phyloP scores from a whole-genome alignment of 129 eudicot species.

The Ambrosia trifida region DNA sequence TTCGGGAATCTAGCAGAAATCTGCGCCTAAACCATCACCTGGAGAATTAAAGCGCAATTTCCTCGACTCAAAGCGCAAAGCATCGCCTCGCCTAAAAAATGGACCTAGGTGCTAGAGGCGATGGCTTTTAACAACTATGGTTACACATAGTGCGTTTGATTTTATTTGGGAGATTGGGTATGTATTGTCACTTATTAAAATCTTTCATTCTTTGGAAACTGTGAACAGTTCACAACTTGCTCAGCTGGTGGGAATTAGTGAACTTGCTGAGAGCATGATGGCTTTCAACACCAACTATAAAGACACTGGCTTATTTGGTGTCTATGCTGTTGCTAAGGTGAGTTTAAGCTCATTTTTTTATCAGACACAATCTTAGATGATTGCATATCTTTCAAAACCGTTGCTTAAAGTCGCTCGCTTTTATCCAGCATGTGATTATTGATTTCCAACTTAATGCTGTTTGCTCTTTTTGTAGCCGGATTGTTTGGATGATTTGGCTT shows the following conservation, averaged over 20 bases:
- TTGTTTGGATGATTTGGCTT: conserved; percentile 78
- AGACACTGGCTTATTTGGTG: conserved; percentile 94
- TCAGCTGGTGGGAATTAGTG: conserved; percentile 80
- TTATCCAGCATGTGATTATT: background rate
- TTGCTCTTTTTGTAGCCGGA: conserved; percentile 57
- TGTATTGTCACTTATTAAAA: background rate
- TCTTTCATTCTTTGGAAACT: conserved; percentile 13
- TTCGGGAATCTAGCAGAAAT: no score
- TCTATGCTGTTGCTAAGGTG: conserved; percentile 97
- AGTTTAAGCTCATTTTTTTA: conserved; percentile 3
- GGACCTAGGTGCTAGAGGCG: no score
- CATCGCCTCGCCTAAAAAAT: no score
- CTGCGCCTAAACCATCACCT: no score
- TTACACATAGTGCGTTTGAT: background rate
- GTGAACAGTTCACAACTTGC: conserved; percentile 64
- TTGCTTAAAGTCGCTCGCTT: conserved; percentile 10
- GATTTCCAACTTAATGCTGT: background rate
- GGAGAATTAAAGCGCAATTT: no score
- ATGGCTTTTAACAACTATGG: no score
- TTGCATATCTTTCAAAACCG: background rate
- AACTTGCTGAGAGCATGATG: conserved; percentile 97
- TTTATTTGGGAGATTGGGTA: background rate
- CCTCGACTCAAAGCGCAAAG: no score
- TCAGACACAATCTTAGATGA: background rate
- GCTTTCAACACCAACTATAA: conserved; percentile 91